phyloP scores from a whole-genome alignment of 2,329 filamentous ascomycete species.

The Botrytis deweyae region DNA sequence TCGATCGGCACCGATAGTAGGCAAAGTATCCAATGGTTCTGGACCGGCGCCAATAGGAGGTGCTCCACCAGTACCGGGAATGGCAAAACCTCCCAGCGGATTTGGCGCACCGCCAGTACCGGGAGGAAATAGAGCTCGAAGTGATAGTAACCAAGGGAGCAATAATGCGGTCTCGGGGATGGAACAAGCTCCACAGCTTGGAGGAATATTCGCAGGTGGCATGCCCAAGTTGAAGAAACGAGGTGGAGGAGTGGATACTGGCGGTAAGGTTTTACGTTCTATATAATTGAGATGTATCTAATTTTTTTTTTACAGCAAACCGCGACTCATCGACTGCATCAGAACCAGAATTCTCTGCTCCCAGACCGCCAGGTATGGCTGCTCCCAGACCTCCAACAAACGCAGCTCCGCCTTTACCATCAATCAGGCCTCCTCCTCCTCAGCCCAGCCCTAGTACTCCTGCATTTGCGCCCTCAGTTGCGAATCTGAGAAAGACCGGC shows the following conservation, averaged over 20 bases:
- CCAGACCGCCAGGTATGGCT: slow-evolving; percentile 54
- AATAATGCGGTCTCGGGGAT: slow-evolving; percentile 44
- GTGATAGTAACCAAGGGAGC: slow-evolving; percentile 74
- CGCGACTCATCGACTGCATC: slow-evolving; percentile 73
- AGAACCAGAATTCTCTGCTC: slow-evolving; percentile 70
- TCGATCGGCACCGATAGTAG: slow-evolving; percentile 76
- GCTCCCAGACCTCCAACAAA: slow-evolving; percentile 59
- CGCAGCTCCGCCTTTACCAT: slow-evolving; percentile 49
- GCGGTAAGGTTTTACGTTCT: slow-evolving; percentile 46
- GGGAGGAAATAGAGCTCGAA: slow-evolving; percentile 66
- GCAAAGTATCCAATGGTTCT: slow-evolving; percentile 53
- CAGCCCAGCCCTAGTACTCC: slow-evolving; percentile 49
- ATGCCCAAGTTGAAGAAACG: slow-evolving; percentile 94
- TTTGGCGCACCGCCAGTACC: slow-evolving; percentile 68
- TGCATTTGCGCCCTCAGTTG: slow-evolving; percentile 54
- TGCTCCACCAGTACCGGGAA: slow-evolving; percentile 76
- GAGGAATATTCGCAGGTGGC: slow-evolving; percentile 84
- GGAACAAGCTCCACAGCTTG: slow-evolving; percentile 74
- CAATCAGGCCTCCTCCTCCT: slow-evolving; percentile 44
- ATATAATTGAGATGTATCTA: slow-evolving; percentile 1
- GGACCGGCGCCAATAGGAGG: slow-evolving; percentile 65
- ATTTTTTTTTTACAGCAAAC: slow-evolving; percentile 50
- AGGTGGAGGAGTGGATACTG: slow-evolving; percentile 76
- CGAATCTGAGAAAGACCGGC: slow-evolving; percentile 59
- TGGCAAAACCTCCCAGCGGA: slow-evolving; percentile 58